Conservation (phyloP, 495 filamentous ascomycete genomes). For the Sphaerosporella brunnea region DNA sequence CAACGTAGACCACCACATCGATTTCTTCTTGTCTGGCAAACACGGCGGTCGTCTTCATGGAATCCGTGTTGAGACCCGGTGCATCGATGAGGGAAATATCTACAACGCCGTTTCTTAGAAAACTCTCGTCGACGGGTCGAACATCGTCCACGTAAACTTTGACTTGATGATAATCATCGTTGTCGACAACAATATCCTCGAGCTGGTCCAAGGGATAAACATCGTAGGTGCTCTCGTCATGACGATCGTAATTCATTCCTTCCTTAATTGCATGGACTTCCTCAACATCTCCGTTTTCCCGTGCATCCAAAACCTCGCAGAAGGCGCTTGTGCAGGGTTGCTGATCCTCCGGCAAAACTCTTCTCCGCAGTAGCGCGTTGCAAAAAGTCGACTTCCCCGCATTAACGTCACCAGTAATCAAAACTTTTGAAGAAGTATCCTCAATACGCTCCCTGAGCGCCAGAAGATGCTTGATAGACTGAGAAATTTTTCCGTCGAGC, state of each 20-base stretch:
- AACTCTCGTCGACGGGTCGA: slow-evolving; percentile 73
- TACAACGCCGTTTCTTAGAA: slow-evolving; percentile 93
- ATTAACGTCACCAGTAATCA: slow-evolving; percentile 94
- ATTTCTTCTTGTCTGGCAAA: slow-evolving; percentile 97
- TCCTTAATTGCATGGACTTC: slow-evolving; percentile 91
- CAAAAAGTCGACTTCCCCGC: slow-evolving; percentile 98
- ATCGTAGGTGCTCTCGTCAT: slow-evolving; percentile 86
- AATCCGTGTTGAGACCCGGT: slow-evolving; percentile 86
- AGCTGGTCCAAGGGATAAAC: slow-evolving; percentile 58
- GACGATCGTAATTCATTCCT: slow-evolving; percentile 50
- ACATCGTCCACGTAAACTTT: slow-evolving; percentile 94
- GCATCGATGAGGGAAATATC: slow-evolving; percentile 97
- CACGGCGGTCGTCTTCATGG: slow-evolving; percentile 86
- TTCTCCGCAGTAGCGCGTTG: slow-evolving; percentile 81
- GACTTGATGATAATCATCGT: slow-evolving; percentile 73
- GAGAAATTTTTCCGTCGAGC: slow-evolving; percentile 80
- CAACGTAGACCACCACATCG: slow-evolving; percentile 95
- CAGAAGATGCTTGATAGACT: slow-evolving; percentile 77
- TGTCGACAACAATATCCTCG: slow-evolving; percentile 78
- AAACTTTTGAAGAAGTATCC: slow-evolving; percentile 90
- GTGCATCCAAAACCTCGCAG: slow-evolving; percentile 84
- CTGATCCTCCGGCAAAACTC: slow-evolving; percentile 88
- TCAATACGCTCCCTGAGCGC: slow-evolving; percentile 83
- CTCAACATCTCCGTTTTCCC: slow-evolving; percentile 76
- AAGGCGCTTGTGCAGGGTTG: slow-evolving; percentile 98